Conservation (phyloP, 129 eudicot species). For the Chrysanthemum makinoi region DNA sequence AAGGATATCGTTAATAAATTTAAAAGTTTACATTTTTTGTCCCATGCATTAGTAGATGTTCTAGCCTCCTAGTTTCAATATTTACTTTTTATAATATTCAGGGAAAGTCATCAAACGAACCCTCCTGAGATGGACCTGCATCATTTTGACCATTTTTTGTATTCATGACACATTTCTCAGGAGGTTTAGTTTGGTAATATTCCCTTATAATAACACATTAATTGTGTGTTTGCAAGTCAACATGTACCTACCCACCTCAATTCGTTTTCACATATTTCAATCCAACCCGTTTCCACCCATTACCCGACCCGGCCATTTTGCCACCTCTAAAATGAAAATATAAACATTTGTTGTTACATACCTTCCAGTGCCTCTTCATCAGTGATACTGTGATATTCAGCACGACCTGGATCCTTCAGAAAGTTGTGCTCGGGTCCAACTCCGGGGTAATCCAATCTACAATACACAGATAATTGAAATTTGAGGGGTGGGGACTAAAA, state of each 20-base stretch:
- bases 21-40: too few species aligned
- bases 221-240: not conserved
- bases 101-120: too few species aligned
- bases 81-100: too few species aligned
- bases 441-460: conserved; percentile 88
- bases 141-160: too few species aligned
- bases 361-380: conserved; percentile 93
- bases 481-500: not conserved
- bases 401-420: conserved; percentile 85
- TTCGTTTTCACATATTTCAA: not conserved
- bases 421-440: conserved; percentile 96
- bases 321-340: not conserved
- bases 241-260: not conserved
- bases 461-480: not conserved
- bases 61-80: too few species aligned
- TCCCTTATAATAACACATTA: too few species aligned
- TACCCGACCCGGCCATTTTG: not conserved
- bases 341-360: conserved; percentile 17
- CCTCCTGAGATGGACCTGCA: too few species aligned
- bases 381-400: conserved; percentile 76
- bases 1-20: too few species aligned
- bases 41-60: too few species aligned
- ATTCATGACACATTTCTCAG: too few species aligned
- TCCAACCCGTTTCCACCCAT: not conserved
- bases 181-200: too few species aligned